Evolutionary conservation across 768 basidiomycete species (phyloP).

Genomic region (Lepiota venenata): DNA sequence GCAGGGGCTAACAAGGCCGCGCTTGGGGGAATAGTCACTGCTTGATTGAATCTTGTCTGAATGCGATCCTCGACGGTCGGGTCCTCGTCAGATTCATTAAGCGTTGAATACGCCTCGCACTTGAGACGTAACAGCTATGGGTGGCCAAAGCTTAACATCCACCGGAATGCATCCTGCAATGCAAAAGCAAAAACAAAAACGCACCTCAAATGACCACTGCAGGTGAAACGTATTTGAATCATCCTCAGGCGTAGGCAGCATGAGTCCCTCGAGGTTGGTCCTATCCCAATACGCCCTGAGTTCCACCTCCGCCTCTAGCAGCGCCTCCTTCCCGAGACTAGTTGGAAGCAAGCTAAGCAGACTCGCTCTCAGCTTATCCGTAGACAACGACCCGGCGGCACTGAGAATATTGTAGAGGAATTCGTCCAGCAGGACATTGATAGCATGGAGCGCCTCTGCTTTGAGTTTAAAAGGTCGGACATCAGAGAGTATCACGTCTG

Average conservation of each 20-base stretch:
- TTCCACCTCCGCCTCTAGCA: slow-evolving; percentile 92
- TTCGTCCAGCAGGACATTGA: slow-evolving; percentile 86
- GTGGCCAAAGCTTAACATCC: slow-evolving; percentile 8
- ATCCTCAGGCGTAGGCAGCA: slow-evolving; percentile 37
- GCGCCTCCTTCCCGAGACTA: slow-evolving; percentile 84
- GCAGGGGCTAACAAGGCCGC: slow-evolving; percentile 70
- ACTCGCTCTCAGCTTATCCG: slow-evolving; percentile 70
- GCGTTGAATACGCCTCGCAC: slow-evolving; percentile 84
- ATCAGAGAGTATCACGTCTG: slow-evolving; percentile 90
- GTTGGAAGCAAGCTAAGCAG: slow-evolving; percentile 74
- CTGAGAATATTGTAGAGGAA: slow-evolving; percentile 71
- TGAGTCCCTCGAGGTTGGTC: slow-evolving; percentile 36
- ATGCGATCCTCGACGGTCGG: slow-evolving; percentile 58
- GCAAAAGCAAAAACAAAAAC: slow-evolving; percentile 17
- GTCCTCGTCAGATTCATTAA: slow-evolving; percentile 81
- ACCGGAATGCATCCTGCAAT: not conserved
- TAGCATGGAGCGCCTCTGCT: slow-evolving; percentile 66
- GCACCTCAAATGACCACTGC: slow-evolving; percentile 75
- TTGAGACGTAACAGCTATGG: slow-evolving; percentile 74
- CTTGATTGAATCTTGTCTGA: slow-evolving; percentile 54
- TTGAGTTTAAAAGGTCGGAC: slow-evolving; percentile 88
- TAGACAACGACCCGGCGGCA: slow-evolving; percentile 63
- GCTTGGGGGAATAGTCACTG: slow-evolving; percentile 49
- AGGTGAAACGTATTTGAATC: slow-evolving; percentile 61
- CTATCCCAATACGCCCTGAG: slow-evolving; percentile 86